Evolutionary conservation across 202 grass and related monocot genomes (phyloP), one percentile per base, ranked within the genome.

Genomic region (Bolboschoenoplectus hybrid): DNA sequence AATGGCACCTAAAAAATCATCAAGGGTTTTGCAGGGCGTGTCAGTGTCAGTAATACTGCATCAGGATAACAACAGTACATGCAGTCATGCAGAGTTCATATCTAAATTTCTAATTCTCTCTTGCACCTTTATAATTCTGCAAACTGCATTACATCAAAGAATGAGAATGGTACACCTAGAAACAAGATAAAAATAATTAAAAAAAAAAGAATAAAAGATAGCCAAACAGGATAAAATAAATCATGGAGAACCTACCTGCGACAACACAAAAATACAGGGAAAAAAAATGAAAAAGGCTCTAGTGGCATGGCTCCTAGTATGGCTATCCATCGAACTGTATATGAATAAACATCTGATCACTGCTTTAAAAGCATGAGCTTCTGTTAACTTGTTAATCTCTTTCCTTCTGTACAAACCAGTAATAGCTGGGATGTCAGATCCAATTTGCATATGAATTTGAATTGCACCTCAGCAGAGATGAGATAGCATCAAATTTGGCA

Each of bases 371-470:
- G 53, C 36, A 61, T 60, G 75, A 80, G 7, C 75, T 80, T 58
- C 56, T 80, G 75, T 61, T 60, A 79, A 79, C 34, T 79, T 19
- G 75, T 80, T 60, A 80, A 43, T 80, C 75, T 61, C 55, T 80
- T 80, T 80, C 75, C 75, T 80, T 60, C 36, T 80, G 61, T 80
- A 80, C 75, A 80, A 80, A 79, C 52, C 75, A 61, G 38, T 80
- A 61, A 9, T 80, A 74, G 70, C 36, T 19, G 36, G 53, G 53
- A 60, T 61, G 16, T 80, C 53, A 53, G 35, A 60, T 80, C 53
- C 67, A 67, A 82, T 67, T 62, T 67, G 60, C 41, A 51, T 50
- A 64, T 66, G 60, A 65, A 36, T 34, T 46, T 51, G 55, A 38
- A 13, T n/a, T 34, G 19, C 44, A 82, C 61, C 26, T 82, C 38